Evolutionary conservation across 768 basidiomycete species (phyloP), one percentile per base, ranked within the genome.

Genomic region (Cytidiella melzeri): DNA sequence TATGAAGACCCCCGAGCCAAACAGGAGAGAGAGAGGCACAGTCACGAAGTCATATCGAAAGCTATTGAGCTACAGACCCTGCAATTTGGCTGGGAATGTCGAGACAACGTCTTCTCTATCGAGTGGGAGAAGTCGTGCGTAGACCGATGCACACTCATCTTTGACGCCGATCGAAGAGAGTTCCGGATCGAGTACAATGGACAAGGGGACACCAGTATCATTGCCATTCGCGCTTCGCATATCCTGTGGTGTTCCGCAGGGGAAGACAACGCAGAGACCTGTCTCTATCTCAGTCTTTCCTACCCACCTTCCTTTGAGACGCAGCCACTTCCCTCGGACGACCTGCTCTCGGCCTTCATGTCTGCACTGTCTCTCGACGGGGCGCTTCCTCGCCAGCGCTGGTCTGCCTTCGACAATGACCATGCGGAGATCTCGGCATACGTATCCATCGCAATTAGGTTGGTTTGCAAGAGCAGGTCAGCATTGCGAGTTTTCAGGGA

Each of bases 71-170:
- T 59, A 23, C 19, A n/a, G 4, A 39, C 50, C 2, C 51, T 84
- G 24, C 80, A 82, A 56, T 80, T 81, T 54, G 76, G 79, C 13
- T 81, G 79, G 81, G 65, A 70, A 55, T 81, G 80, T 52, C 71
- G 80, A 19, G 79, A 81, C 57, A 60, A 65, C 4, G 67, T 70
- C 0, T 72, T 77, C 51, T 85, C 83, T n/a, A 62, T 75, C 38
- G 81, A 84, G 61, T 80, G 76, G 72, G 76, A 80, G 62, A 59
- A 65, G 20, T 3, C 27, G 7, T 67, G 61, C 44, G 37, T 40
- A 40, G 48, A 48, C 4, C 26, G 47, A 25, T 67, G 69, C 27
- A 30, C 43, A 15, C 55, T 80, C 27, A 45, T 48, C 34, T 79
- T 60, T 48, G 51, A 70, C 43, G 61, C 71, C 2, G 72, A 79